phyloP scores from a whole-genome alignment of 371 early-diverging fungal species.

The Haplosporangium sp. region DNA sequence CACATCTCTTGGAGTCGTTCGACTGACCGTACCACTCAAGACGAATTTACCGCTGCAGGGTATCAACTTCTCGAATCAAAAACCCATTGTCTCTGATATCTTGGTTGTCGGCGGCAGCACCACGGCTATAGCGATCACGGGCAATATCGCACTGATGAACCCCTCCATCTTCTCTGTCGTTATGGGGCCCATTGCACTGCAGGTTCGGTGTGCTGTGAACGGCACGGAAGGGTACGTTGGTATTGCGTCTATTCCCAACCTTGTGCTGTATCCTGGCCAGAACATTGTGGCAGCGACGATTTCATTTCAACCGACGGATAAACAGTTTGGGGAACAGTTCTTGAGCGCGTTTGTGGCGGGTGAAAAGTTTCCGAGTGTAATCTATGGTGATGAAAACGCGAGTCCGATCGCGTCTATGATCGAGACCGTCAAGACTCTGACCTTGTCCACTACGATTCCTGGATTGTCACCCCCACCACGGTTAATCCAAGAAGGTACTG shows the following conservation, averaged over 20 bases:
- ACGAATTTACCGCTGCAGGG: slow-evolving; percentile 62
- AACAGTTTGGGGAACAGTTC: slow-evolving; percentile 57
- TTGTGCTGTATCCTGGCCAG: slow-evolving; percentile 59
- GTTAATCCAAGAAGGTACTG: slow-evolving; percentile 22
- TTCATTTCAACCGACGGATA: slow-evolving; percentile 58
- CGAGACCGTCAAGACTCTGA: slow-evolving; percentile 51
- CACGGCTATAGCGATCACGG: slow-evolving; percentile 55
- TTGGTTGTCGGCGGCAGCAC: slow-evolving; percentile 61
- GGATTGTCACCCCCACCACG: slow-evolving; percentile 55
- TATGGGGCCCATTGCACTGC: slow-evolving; percentile 61
- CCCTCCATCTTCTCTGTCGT: slow-evolving; percentile 65
- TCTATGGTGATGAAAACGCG: slow-evolving; percentile 57
- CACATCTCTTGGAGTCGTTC: slow-evolving; percentile 63
- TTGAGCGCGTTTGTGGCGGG: slow-evolving; percentile 64
- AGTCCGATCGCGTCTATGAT: slow-evolving; percentile 59
- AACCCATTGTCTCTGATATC: slow-evolving; percentile 58
- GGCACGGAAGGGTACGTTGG: slow-evolving; percentile 54
- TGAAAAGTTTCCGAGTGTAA: slow-evolving; percentile 55
- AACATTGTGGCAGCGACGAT: slow-evolving; percentile 39
- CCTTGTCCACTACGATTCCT: slow-evolving; percentile 58
- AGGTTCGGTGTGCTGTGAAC: slow-evolving; percentile 56
- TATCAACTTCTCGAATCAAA: slow-evolving; percentile 60
- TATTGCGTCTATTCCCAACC: slow-evolving; percentile 55
- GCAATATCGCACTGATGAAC: slow-evolving; percentile 61
- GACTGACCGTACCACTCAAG: slow-evolving; percentile 61